phyloP scores from a whole-genome alignment of 1,284 basidiomycete genomes.

The Boletellus deceptivus region DNA sequence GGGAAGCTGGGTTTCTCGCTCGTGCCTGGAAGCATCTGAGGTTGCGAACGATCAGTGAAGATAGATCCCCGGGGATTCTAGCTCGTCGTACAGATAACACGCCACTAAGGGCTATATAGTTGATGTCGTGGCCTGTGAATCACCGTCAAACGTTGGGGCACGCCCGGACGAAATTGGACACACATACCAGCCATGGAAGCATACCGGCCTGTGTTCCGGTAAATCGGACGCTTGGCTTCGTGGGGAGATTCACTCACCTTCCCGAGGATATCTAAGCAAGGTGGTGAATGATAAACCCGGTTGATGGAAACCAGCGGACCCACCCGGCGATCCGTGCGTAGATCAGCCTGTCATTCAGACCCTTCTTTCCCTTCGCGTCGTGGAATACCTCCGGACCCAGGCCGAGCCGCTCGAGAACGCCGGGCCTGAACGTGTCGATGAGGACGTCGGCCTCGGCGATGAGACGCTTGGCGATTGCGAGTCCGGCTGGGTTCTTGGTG shows the following conservation, averaged over 20 bases:
- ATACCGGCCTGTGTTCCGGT: slow-evolving; percentile 47
- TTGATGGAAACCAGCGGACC: slow-evolving; percentile 21
- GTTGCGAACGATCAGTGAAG: not conserved
- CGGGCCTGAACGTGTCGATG: slow-evolving; percentile 83
- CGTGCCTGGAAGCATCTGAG: slow-evolving; percentile 66
- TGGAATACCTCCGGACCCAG: slow-evolving; percentile 76
- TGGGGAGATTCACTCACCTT: slow-evolving; percentile 39
- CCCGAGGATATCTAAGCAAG: slow-evolving; percentile 51
- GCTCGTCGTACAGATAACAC: slow-evolving; percentile 60
- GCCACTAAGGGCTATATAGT: slow-evolving; percentile 83
- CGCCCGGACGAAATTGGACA: not conserved
- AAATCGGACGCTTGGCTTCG: slow-evolving; percentile 14
- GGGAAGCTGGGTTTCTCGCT: slow-evolving; percentile 69
- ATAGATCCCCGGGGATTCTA: not conserved
- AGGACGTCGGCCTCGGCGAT: slow-evolving; percentile 71
- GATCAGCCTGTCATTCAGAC: slow-evolving; percentile 58
- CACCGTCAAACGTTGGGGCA: slow-evolving; percentile 4
- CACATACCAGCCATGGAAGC: slow-evolving; percentile 67
- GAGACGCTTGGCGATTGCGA: slow-evolving; percentile 55
- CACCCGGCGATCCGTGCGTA: slow-evolving; percentile 70
- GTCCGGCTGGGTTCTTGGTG: slow-evolving; percentile 61
- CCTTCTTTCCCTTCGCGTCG: slow-evolving; percentile 41
- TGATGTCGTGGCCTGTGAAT: slow-evolving; percentile 73
- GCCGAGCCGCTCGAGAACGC: slow-evolving; percentile 76
- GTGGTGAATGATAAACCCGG: not conserved